Evolutionary conservation across 2,329 filamentous ascomycete genomes (phyloP).

Genomic region (Fusarium nematophilum): DNA sequence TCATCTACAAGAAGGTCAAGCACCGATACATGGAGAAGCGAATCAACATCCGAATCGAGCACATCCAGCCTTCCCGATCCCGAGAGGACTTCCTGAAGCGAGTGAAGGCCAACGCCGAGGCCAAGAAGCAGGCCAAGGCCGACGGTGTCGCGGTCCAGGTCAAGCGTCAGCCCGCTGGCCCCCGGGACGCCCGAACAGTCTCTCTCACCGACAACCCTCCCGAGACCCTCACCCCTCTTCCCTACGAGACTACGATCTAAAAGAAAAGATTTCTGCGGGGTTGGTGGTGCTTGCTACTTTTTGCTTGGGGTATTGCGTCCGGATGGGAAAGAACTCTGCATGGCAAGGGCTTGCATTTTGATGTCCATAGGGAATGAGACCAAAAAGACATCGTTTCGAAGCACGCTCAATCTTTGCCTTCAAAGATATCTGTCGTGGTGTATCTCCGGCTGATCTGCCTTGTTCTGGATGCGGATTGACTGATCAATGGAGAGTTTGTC

Average conservation of each 20-base stretch:
- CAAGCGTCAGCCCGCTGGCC: constrained; percentile 87
- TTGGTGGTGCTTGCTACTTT: constrained; percentile 52
- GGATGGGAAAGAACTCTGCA: constrained; percentile 58
- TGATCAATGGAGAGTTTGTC: background rate
- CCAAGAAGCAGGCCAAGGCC: constrained; percentile 92
- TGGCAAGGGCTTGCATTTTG: constrained; percentile 57
- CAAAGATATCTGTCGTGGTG: constrained; percentile 39
- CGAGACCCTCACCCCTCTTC: constrained; percentile 89
- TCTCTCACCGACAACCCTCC: constrained; percentile 84
- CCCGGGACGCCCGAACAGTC: constrained; percentile 84
- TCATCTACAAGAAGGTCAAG: constrained; percentile 99
- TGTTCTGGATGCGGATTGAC: constrained; percentile 14
- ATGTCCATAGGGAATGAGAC: constrained; percentile 55
- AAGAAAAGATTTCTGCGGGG: constrained; percentile 45
- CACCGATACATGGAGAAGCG: constrained; percentile 99
- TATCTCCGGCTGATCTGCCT: constrained; percentile 14
- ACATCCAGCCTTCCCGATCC: constrained; percentile 93
- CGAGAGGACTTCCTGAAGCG: constrained; percentile 96
- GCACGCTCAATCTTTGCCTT: constrained; percentile 34
- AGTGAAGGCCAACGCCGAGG: constrained; percentile 94
- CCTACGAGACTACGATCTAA: constrained; percentile 99
- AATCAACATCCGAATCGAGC: constrained; percentile 98
- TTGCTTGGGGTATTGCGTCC: constrained; percentile 57
- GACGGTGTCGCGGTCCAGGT: constrained; percentile 88
- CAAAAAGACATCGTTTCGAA: constrained; percentile 51